Evolutionary conservation across 441 rosid species (phyloP).

Genomic region (Aquilaria agallochum): DNA sequence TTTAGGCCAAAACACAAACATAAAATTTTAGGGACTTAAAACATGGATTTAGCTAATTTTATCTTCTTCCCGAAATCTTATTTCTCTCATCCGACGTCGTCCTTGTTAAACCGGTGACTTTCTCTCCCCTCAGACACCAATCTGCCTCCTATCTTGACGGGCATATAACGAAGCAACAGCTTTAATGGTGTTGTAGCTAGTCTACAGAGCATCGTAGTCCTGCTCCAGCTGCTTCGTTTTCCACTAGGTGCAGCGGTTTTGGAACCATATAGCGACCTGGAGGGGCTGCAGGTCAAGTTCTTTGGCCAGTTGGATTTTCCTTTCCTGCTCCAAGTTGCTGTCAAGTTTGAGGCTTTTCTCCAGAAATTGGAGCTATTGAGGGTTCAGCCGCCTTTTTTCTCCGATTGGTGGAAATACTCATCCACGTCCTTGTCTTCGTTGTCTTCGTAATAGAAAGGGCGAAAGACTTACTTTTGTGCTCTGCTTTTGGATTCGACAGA

Average conservation of each 20-base stretch:
- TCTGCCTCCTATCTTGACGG: too few relatives aligned
- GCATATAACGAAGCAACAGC: conserved; percentile 12
- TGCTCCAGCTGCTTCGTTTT: conserved; percentile 24
- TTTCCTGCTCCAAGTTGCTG: conserved; percentile 38
- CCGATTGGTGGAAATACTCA: conserved; percentile 57
- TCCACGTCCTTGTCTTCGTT: conserved; percentile 55
- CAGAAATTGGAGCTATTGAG: conserved; percentile 58
- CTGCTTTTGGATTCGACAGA: conserved; percentile 26
- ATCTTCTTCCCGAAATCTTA: too few relatives aligned
- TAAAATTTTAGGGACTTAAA: too few relatives aligned
- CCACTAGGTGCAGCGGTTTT: conserved; percentile 74
- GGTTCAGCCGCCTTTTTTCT: conserved; percentile 55
- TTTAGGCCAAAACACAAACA: too few relatives aligned
- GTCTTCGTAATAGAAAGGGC: conserved; percentile 37
- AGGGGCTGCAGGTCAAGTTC: conserved; percentile 68
- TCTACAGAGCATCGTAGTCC: conserved; percentile 45
- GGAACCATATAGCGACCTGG: conserved; percentile 77
- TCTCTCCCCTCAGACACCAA: too few relatives aligned
- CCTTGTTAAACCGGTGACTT: too few relatives aligned
- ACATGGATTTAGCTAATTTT: too few relatives aligned
- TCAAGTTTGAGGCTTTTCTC: conserved; percentile 65
- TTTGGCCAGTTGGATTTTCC: conserved; percentile 52
- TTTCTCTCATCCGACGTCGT: too few relatives aligned
- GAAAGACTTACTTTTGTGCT: conserved; percentile 30
- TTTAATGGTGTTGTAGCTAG: conserved; percentile 38